Evolutionary conservation across 495 filamentous ascomycete species (phyloP), one percentile per base, ranked within the genome.

Genomic region (Clavariopsis aquatica): DNA sequence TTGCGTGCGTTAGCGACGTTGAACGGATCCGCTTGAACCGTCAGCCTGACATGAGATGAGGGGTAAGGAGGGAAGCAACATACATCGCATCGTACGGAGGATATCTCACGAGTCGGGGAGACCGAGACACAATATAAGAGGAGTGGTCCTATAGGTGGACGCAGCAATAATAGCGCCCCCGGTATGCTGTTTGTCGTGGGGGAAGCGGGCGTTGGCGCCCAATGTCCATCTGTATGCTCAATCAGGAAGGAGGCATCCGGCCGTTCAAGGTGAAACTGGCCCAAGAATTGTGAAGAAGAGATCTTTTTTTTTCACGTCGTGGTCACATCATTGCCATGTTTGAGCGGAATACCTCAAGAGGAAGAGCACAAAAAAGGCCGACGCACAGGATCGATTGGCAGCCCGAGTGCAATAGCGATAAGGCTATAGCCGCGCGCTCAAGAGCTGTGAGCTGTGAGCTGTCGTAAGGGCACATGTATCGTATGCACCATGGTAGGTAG

Each of bases 71-170:
- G 15, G 23, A 12, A 20, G 23, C 12, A 15, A 23, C 17, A 47
- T n/a, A 8, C 45, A 7, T 43, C n/a, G 45, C 8, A 8, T 19
- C 17, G n/a, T 19, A 15, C n/a, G 49, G 20, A 52, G 27, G 5
- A 20, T 3, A 15, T 19, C 7, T 47, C 38, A 45, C 2, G 31
- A 41, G 12, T 58, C 56, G 56, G 56, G 13, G 15, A 58, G 23
- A 1, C 38, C 38, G 56, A 58, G 41, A 47, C 23, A 47, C 23
- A 47, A 58, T 58, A 47, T 58, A 47, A 49, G 13, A 58, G 22
- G 38, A 10, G 41, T 7, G 36, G 15, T 49, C 22, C 38, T 41
- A 57, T 57, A 38, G 53, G 53, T 57, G 54, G 19, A 12, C 34
- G 15, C n/a, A 38, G 31, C 5, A 12, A 34, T 6, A 34, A 34